A percentile compares a stretch with the other conserved stretches of the same genome.
phyloP scores from a whole-genome alignment of 2,329 filamentous ascomycete genomes.

The Neonectria hederae region DNA sequence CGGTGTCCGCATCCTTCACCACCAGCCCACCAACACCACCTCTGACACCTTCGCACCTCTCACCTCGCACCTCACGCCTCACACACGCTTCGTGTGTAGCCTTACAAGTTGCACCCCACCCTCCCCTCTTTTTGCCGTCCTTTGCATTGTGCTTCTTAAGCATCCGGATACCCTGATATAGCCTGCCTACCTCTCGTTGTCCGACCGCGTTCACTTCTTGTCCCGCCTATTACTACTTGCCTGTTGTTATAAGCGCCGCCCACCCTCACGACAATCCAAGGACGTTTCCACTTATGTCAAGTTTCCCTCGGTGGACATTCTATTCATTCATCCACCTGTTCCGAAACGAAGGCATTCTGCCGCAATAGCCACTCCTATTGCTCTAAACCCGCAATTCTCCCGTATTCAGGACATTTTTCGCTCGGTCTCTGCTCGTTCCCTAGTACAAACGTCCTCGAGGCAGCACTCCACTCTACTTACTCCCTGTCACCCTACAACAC shows the following conservation, averaged over 20 bases:
- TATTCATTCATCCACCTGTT: constrained; percentile 4
- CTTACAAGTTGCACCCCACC: constrained; percentile 12
- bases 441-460: constrained; percentile 1
- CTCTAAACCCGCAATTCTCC: not conserved
- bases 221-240: not conserved
- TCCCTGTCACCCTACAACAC: constrained; percentile 12
- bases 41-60: constrained; percentile 14
- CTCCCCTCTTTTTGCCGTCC: not conserved
- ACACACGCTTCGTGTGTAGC: not conserved
- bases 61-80: constrained; percentile 8
- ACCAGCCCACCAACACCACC: constrained; percentile 6
- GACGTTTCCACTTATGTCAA: constrained; percentile 11
- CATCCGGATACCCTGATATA: constrained; percentile 19
- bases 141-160: constrained; percentile 22
- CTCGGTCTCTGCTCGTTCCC: not conserved
- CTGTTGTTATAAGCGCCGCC: constrained; percentile 25
- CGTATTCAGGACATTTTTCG: not conserved
- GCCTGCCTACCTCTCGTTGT: constrained; percentile 19
- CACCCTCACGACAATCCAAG: constrained; percentile 16
- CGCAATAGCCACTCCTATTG: constrained; percentile 2
- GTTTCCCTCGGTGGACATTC: not conserved
- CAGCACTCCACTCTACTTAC: constrained; percentile 11
- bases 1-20: constrained; percentile 17
- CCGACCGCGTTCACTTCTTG: constrained; percentile 6
- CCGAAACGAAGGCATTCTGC: constrained; percentile 2